These are phyloP conservation scores for Solanum appendiculatum DNA, from an alignment of 257 asterid species.

Conservation along the genomic window DNA sequence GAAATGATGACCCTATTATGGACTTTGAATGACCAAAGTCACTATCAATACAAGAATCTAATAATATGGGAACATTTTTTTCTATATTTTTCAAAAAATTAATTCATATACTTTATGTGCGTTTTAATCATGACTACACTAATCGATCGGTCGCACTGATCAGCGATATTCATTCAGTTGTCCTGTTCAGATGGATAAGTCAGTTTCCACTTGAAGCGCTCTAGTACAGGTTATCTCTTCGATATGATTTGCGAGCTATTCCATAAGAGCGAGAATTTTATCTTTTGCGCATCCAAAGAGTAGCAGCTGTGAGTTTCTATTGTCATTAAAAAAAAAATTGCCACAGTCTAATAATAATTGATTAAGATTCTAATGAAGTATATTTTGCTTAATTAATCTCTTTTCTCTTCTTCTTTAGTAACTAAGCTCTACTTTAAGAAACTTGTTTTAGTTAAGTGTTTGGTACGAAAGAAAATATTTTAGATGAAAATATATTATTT, in stretches of 20 bases:
- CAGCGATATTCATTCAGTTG: too few species aligned
- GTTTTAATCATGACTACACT: too few species aligned
- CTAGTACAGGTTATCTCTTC: fast-evolving
- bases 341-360: not conserved
- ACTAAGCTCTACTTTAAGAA: not conserved
- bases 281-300: too few species aligned
- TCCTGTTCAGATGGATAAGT: too few species aligned
- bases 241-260: fast-evolving
- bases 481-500: too few species aligned
- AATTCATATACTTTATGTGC: not conserved
- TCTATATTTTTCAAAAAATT: not conserved
- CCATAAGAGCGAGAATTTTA: fast-evolving
- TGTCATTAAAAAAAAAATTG: too few species aligned
- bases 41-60: not conserved
- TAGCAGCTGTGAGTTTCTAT: too few species aligned
- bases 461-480: not conserved
- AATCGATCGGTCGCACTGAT: too few species aligned
- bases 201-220: too few species aligned
- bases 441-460: not conserved
- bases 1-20: not conserved
- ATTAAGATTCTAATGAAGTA: not conserved
- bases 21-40: not conserved
- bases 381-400: not conserved
- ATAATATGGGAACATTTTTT: not conserved
- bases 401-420: not conserved